Conservation (phyloP, 1,139 yeast species). For the Yamadazyma dushanensis region DNA sequence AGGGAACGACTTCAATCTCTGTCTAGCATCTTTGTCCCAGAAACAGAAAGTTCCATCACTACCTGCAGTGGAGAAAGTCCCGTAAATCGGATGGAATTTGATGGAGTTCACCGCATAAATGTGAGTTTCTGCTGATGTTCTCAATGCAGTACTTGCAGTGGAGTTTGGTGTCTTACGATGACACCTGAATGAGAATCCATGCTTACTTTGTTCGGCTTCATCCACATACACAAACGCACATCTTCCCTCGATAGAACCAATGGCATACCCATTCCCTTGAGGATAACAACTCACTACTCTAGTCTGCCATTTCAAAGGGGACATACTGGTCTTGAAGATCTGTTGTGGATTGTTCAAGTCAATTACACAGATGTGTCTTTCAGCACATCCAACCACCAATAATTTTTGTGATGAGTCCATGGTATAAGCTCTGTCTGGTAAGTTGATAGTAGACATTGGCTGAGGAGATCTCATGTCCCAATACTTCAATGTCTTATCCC, state of each 20-base stretch:
- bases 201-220: slow-evolving; percentile 69
- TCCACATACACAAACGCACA: slow-evolving; percentile 96
- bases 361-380: slow-evolving; percentile 74
- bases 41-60: slow-evolving; percentile 91
- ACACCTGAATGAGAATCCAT: slow-evolving; percentile 90
- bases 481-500: slow-evolving; percentile 93
- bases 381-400: slow-evolving; percentile 91
- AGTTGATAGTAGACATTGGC: slow-evolving; percentile 75
- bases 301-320: slow-evolving; percentile 94
- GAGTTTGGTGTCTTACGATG: slow-evolving; percentile 62
- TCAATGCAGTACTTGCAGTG: slow-evolving; percentile 35
- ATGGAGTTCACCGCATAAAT: slow-evolving; percentile 80
- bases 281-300: slow-evolving; percentile 81
- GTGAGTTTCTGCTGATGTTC: slow-evolving; percentile 45
- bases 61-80: slow-evolving; percentile 93
- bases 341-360: slow-evolving; percentile 83
- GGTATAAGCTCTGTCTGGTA: slow-evolving; percentile 89
- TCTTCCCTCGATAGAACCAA: slow-evolving; percentile 94
- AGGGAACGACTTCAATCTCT: slow-evolving; percentile 81
- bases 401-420: slow-evolving; percentile 84
- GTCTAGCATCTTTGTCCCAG: slow-evolving; percentile 96
- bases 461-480: slow-evolving; percentile 92
- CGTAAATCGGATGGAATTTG: slow-evolving; percentile 83
- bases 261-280: slow-evolving; percentile 87
- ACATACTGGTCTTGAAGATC: slow-evolving; percentile 69